phyloP scores from a whole-genome alignment of 495 filamentous ascomycete species.

The Penicillium atrosanguineum region DNA sequence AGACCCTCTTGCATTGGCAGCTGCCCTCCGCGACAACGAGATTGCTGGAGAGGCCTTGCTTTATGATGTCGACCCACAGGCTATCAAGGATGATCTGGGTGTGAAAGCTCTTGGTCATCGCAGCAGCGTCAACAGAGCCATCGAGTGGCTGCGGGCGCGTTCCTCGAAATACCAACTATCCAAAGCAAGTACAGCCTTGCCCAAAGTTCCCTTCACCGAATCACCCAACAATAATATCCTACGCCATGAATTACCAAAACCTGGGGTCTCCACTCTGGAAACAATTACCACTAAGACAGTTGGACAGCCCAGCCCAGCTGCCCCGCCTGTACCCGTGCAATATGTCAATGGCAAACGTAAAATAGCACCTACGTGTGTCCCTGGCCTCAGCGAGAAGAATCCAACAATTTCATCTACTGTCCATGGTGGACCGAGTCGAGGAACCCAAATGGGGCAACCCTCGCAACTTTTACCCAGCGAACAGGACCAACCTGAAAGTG shows the following conservation, averaged over 20 bases:
- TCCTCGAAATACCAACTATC: constrained; percentile 40
- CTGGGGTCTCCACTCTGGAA: not conserved
- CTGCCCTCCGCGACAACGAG: constrained; percentile 52
- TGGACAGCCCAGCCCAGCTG: not conserved
- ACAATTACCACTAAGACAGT: not conserved
- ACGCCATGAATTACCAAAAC: not conserved
- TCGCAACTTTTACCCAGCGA: not conserved
- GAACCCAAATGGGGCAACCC: not conserved
- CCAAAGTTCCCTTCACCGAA: not conserved
- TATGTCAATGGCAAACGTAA: not conserved
- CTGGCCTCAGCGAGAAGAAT: not conserved
- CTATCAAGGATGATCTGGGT: constrained; percentile 50
- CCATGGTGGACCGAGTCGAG: not conserved
- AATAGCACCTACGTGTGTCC: not conserved
- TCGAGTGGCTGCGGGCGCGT: constrained; percentile 39
- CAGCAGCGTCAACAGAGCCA: constrained; percentile 42
- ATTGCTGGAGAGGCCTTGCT: constrained; percentile 64
- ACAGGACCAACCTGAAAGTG: not conserved
- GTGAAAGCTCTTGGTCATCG: constrained; percentile 47
- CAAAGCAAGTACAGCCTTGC: not conserved
- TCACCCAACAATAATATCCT: not conserved
- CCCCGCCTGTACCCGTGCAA: not conserved
- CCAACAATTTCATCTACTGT: not conserved
- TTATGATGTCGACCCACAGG: constrained; percentile 38
- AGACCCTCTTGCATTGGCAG: constrained; percentile 49